Evolutionary conservation across 148 eudicot species (phyloP), one percentile per base, ranked within the genome.

Genomic region (Talinum fruticosum): DNA sequence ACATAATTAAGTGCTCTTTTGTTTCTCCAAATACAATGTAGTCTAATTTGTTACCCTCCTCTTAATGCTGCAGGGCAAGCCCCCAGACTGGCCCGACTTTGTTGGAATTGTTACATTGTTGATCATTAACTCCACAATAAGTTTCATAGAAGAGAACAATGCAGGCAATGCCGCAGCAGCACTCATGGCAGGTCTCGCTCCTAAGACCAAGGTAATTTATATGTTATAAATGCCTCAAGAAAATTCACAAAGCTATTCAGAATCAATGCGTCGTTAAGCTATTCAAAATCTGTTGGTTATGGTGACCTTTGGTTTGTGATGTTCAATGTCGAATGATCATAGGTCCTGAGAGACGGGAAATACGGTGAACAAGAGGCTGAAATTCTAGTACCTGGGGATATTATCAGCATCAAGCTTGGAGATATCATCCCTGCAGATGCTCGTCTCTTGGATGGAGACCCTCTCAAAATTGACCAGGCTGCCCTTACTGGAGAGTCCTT

Each of bases 91-190:
- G 92, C 97, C 89, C 80, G 97, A 92, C 35, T 92, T 92, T 79
- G 69, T 90, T 2, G 97, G 97, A 15, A 92, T 92, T 10, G 70
- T 83, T 21, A 67, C 82, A 26, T 73, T 92, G 79, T 87, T 92
- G 10, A 0, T 92, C 59, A 92, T 92, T 79, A 92, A 92, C 81
- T 92, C 97, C 28, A 89, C 94, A 10, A 90, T 92, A 19, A 92
- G 97, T 82, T 92, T 90, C 83, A 78, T 82, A 2, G 97, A 92
- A 73, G 97, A 90, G 79, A 90, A 92, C 85, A 90, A 87, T 80
- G 97, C 97, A 18, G 97, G 97, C 5, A 92, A 92, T 79, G 97
- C 97, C 36, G 97, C 97, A 6, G 90, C 90, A 12, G 97, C 97
- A 14, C 83, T 92, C n/a, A 92, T 92, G 97, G 97, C 97, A 1